Conservation (phyloP, 208 protist species). For the Lotmaria passim region DNA sequence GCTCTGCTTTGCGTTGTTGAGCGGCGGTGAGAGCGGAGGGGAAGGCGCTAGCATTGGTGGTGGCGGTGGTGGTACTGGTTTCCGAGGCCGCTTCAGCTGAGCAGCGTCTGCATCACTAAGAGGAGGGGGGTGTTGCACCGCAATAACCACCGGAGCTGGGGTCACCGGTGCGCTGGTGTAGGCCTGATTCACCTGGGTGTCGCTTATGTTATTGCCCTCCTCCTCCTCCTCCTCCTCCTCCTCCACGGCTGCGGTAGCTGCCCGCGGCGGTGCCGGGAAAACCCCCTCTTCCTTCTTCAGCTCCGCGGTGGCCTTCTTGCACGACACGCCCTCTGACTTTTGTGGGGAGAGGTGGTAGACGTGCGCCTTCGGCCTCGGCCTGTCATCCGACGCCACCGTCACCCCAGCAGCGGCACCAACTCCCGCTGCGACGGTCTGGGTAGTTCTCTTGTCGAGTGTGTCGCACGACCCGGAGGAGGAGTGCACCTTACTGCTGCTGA, state of each 20-base stretch:
- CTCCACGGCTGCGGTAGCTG: not conserved
- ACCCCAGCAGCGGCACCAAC: not conserved
- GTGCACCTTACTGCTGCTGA: constrained; percentile 15
- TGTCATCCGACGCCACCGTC: not conserved
- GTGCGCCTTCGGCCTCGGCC: not conserved
- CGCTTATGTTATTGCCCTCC: not conserved
- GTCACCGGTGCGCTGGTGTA: not conserved
- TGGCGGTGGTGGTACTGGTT: not conserved
- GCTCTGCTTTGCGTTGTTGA: not conserved
- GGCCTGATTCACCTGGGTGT: not conserved
- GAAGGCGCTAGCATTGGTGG: not conserved
- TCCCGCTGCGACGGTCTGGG: not conserved
- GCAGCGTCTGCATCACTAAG: too few relatives aligned
- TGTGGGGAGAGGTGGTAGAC: not conserved
- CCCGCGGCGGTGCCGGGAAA: too few relatives aligned
- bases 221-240: not conserved
- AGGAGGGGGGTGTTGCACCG: too few relatives aligned
- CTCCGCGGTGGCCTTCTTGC: not conserved
- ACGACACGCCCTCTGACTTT: too few relatives aligned
- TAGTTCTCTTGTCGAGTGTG: not conserved
- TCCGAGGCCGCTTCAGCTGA: not conserved
- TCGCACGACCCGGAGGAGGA: not conserved
- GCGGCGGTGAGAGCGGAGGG: constrained; percentile 1
- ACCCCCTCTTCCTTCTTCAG: not conserved
- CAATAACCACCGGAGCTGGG: too few relatives aligned